Evolutionary conservation across 768 basidiomycete genomes (phyloP).

Genomic region (Leccinum uliginosum): DNA sequence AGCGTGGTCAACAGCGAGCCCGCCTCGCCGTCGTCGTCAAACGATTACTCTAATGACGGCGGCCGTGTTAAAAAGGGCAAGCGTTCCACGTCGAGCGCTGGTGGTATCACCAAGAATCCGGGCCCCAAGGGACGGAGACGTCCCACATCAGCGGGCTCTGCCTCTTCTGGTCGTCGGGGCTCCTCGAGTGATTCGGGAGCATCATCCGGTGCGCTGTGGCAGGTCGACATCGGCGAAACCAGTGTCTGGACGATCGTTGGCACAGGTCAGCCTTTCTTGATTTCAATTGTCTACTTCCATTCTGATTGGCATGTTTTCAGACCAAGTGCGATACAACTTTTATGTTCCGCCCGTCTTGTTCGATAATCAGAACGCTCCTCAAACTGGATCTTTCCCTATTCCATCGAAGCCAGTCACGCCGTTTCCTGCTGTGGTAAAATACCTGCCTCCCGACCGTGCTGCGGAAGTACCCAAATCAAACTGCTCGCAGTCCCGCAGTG

Average conservation of each 20-base stretch:
- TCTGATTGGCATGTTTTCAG: constrained; percentile 36
- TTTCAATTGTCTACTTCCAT: background rate
- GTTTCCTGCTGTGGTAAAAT: constrained; percentile 85
- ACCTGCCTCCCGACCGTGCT: constrained; percentile 85
- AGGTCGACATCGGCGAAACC: constrained; percentile 88
- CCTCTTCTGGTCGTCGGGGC: constrained; percentile 62
- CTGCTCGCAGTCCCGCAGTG: constrained; percentile 59
- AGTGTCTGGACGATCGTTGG: constrained; percentile 95
- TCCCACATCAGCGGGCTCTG: constrained; percentile 73
- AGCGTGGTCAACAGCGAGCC: constrained; percentile 60
- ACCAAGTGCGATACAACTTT: constrained; percentile 91
- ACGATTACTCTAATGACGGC: constrained; percentile 76
- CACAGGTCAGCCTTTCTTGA: constrained; percentile 50
- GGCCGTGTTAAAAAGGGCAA: constrained; percentile 79
- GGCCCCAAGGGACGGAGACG: constrained; percentile 55
- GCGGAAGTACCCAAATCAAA: constrained; percentile 76
- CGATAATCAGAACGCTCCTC: constrained; percentile 71
- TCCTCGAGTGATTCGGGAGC: constrained; percentile 63
- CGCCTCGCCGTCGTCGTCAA: constrained; percentile 55
- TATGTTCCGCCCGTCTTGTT: constrained; percentile 84
- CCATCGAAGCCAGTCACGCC: constrained; percentile 82
- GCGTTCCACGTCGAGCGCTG: constrained; percentile 70
- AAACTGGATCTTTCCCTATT: constrained; percentile 70
- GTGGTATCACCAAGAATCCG: constrained; percentile 34
- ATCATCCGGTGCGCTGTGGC: constrained; percentile 79